Evolutionary conservation across 2,329 filamentous ascomycete genomes (phyloP), one percentile per base, ranked within the genome.

Genomic region (Tolypocladium album): DNA sequence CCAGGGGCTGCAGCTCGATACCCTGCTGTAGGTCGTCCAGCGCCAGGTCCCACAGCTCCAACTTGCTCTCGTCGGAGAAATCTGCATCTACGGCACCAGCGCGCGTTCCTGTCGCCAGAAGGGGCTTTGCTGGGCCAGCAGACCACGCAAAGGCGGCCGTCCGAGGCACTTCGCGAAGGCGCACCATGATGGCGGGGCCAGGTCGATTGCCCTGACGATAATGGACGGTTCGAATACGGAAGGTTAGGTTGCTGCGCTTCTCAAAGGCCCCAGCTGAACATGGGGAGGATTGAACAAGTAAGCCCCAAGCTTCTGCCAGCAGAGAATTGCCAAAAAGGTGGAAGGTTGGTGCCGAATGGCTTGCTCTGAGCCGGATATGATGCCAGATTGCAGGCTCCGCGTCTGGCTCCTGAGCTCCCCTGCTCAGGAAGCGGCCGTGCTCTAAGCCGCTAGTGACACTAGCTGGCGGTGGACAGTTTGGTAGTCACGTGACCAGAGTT

Each of bases 121-220:
- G 81, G 68, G 93, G 92, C 67, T 87, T 85, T 45, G 84, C 83
- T 57, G 90, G 78, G 67, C 87, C 89, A 34, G 92, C 89, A 67
- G 91, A 96, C 93, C 94, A 99, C 71, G 94, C 91, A 75, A 99
- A 99, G 70, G 93, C 89, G 75, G 93, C 94, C 70, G 94, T 99
- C 77, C 94, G 87, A 74, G 92, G 90, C 72, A 99, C 95, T 81
- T 97, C 92, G 82, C 93, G 87, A 76, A 97, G 82, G 79, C 92
- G 90, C 77, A 97, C 93, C 94, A 99, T 99, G 75, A 67, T 77
- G 72, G 68, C 67, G 68, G 69, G 71, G 69, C 63, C 63, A 62
- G 55, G 27, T n/a, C 47, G 50, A 63, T 58, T 58, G 61, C 61
- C 47, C 45, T 40, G 34, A 27, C 39, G 47, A 57, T 45, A 55